A percentile compares a stretch with the other conserved stretches of the same genome.
These are phyloP conservation scores for Syzygium grande DNA, from an alignment of 345 rosid species.

Conservation along the genomic window DNA sequence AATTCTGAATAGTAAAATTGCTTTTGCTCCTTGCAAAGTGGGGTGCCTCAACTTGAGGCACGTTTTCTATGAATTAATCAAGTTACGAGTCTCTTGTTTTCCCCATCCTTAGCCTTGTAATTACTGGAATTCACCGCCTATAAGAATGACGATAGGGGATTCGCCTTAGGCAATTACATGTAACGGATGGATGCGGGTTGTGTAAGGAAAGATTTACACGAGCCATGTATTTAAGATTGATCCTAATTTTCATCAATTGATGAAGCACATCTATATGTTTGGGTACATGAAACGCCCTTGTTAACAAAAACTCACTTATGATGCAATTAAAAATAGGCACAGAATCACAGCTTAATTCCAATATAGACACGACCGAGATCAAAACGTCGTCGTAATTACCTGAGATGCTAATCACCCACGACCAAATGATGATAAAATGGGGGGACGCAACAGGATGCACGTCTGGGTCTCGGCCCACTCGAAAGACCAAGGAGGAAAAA, in stretches of 20 bases:
- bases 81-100: neutral
- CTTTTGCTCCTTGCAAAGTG: neutral
- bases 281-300: neutral
- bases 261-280: neutral
- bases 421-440: neutral
- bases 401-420: neutral
- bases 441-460: neutral
- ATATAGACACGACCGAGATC: neutral
- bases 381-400: neutral
- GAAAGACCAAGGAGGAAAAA: neutral
- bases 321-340: neutral
- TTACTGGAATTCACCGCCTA: neutral
- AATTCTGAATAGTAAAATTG: neutral
- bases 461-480: neutral
- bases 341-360: neutral
- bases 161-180: neutral
- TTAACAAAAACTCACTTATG: neutral
- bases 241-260: neutral
- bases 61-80: neutral
- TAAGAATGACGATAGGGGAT: neutral
- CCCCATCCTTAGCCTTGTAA: neutral
- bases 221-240: neutral
- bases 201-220: neutral
- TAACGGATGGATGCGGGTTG: neutral
- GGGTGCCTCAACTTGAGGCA: neutral